phyloP scores from a whole-genome alignment of 306 rosid species.

The Prunus mongolica region DNA sequence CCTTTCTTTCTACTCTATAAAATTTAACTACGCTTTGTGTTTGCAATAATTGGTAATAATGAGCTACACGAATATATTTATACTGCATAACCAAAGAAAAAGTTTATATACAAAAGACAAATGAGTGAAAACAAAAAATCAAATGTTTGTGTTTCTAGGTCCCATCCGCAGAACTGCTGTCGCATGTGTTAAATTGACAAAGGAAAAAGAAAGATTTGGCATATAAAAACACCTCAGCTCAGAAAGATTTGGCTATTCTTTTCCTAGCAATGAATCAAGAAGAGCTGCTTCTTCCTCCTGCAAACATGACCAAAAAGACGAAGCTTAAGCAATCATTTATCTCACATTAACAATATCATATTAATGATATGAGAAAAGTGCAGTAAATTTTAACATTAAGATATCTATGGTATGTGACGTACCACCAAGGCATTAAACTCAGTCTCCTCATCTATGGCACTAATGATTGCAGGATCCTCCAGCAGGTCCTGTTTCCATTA shows the following conservation, averaged over 20 bases:
- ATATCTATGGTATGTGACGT: slow-evolving; percentile 16
- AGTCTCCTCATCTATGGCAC: slow-evolving; percentile 90
- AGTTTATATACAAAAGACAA: neutral
- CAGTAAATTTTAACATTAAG: neutral
- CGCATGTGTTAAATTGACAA: neutral
- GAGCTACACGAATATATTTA: neutral
- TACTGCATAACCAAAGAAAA: neutral
- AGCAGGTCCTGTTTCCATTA: slow-evolving; percentile 65
- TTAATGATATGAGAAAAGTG: slow-evolving; percentile 12
- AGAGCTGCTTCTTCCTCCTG: slow-evolving; percentile 97
- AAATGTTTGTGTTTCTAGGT: neutral
- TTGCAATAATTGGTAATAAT: neutral
- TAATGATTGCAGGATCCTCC: slow-evolving; percentile 70
- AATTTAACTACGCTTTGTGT: too few species aligned
- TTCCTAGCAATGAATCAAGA: slow-evolving; percentile 70
- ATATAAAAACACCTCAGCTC: neutral
- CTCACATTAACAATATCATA: neutral
- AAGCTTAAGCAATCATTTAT: slow-evolving; percentile 10
- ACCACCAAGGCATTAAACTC: slow-evolving; percentile 96
- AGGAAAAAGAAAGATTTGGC: neutral
- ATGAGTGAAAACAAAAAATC: neutral
- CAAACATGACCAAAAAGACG: slow-evolving; percentile 7
- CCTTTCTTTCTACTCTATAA: too few species aligned
- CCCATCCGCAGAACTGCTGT: neutral
- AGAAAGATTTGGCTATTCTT: slow-evolving; percentile 25